Percentiles rank a stretch among this genome's conserved stretches.
Evolutionary conservation across 177 flowering plant genomes (phyloP).

Genomic region (Vitis hybrid): DNA sequence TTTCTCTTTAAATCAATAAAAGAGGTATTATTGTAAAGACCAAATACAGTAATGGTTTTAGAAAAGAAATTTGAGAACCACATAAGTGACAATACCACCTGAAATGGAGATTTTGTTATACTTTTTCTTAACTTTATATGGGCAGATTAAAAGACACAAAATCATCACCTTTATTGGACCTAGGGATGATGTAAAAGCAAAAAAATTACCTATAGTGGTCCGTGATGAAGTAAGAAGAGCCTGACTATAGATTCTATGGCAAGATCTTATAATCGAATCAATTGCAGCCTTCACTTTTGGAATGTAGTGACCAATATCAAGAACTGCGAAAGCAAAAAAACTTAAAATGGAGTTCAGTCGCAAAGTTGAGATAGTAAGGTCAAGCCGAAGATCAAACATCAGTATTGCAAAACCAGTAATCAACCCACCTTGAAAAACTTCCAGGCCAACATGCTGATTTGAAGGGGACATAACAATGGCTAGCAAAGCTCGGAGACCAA

Average conservation of each 20-base stretch:
- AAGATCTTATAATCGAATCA: conserved; percentile 81
- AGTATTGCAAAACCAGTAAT: neutral
- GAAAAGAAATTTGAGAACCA: no score
- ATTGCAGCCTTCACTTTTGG: conserved; percentile 97
- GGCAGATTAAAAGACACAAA: no score
- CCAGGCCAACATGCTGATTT: conserved; percentile 74
- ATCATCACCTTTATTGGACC: no score
- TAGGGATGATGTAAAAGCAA: neutral
- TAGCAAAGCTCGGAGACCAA: conserved; percentile 94
- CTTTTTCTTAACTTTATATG: no score
- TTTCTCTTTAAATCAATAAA: no score
- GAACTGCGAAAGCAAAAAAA: conserved; percentile 55
- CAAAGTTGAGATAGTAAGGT: neutral
- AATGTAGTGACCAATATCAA: conserved; percentile 82
- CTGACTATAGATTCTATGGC: conserved; percentile 79
- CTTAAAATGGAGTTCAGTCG: conserved; percentile 9
- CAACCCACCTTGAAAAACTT: conserved; percentile 72
- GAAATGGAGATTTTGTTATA: no score
- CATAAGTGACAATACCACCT: no score
- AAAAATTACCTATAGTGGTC: conserved; percentile 71
- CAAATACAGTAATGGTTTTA: no score
- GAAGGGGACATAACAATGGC: conserved; percentile 89
- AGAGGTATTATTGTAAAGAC: no score
- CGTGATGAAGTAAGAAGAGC: conserved; percentile 96
- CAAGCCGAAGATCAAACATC: neutral